Evolutionary conservation across 148 eudicot species (phyloP).

Genomic region (Limonium bicolor): DNA sequence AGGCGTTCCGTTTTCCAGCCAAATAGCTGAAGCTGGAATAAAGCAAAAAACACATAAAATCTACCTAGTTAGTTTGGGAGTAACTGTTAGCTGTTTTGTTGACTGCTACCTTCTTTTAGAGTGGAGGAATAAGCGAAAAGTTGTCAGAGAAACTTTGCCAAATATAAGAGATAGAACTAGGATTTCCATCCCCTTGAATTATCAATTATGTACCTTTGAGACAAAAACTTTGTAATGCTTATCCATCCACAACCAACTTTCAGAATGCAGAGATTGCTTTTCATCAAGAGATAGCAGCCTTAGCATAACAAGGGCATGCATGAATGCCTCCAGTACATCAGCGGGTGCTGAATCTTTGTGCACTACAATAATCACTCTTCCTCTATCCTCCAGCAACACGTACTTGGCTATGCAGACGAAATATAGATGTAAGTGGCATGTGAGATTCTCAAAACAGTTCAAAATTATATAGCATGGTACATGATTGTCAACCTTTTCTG

Average conservation of each 20-base stretch:
- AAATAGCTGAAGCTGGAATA: constrained; percentile 47
- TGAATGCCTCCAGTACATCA: constrained; percentile 59
- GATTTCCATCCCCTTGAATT: too few relatives aligned
- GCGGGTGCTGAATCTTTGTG: constrained; percentile 60
- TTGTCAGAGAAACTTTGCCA: too few relatives aligned
- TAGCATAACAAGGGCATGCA: constrained; percentile 82
- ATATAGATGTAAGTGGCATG: neutral
- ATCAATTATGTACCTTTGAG: constrained; percentile 50
- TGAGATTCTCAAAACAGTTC: neutral
- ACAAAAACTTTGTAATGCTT: constrained; percentile 48
- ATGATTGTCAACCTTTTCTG: constrained; percentile 36
- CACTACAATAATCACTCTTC: constrained; percentile 39
- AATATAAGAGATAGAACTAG: too few relatives aligned
- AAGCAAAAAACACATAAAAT: too few relatives aligned
- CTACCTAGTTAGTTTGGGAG: too few relatives aligned
- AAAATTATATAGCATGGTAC: neutral
- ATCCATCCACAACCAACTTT: constrained; percentile 78
- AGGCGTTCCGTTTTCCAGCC: constrained; percentile 84
- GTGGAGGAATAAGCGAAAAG: too few relatives aligned
- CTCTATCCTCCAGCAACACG: constrained; percentile 49
- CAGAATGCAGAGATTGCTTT: constrained; percentile 25
- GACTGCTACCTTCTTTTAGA: too few relatives aligned
- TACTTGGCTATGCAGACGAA: constrained; percentile 36
- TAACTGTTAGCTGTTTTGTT: too few relatives aligned
- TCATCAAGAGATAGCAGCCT: constrained; percentile 26